These are phyloP conservation scores for Paecilomyces variotii DNA, from an alignment of 2,329 filamentous ascomycete genomes.

Conservation along the genomic window DNA sequence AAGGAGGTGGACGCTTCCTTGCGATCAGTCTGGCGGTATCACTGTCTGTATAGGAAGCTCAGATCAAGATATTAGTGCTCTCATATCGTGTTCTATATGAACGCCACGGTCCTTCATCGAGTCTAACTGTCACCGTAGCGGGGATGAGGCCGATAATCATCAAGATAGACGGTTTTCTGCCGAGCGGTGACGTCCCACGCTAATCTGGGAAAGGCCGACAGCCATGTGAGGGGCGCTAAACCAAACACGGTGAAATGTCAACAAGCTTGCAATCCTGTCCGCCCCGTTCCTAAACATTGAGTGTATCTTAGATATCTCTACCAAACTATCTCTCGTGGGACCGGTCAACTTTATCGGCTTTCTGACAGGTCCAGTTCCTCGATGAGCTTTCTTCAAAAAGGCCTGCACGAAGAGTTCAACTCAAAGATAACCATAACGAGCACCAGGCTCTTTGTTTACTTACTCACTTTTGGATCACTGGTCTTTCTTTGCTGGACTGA, in stretches of 20 bases:
- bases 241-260: slow-evolving; percentile 30
- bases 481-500: neutral
- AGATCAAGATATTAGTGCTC: neutral
- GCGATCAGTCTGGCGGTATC: neutral
- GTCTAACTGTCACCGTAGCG: neutral
- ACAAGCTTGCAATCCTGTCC: slow-evolving; percentile 16
- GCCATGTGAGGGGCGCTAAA: slow-evolving; percentile 13
- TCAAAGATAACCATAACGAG: neutral
- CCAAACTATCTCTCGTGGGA: neutral
- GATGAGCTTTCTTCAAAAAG: neutral
- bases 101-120: neutral
- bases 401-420: neutral
- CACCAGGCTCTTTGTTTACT: neutral
- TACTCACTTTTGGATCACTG: neutral
- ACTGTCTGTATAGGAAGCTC: neutral
- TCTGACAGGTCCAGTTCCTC: neutral
- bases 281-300: neutral
- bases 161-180: neutral
- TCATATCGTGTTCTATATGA: neutral
- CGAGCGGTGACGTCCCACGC: neutral
- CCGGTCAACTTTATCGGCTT: neutral
- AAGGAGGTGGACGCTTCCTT: neutral
- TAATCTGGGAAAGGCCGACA: neutral
- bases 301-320: neutral
- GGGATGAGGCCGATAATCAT: neutral